Conservation (phyloP, 2,329 filamentous ascomycete genomes). For the Fusarium anthophilum region DNA sequence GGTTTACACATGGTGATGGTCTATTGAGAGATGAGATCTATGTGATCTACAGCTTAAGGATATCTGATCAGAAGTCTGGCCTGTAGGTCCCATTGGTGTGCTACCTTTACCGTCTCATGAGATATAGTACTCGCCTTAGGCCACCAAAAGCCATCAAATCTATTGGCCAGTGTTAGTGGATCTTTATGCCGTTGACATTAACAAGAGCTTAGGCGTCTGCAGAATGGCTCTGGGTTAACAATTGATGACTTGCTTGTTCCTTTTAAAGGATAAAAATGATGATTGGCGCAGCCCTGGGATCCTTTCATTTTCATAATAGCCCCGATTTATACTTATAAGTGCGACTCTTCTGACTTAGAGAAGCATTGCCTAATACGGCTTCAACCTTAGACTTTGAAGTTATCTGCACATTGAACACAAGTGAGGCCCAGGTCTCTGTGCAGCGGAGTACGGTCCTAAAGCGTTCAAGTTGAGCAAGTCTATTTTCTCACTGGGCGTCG, state of each 20-base stretch:
- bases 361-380: not conserved
- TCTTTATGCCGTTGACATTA: not conserved
- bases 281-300: not conserved
- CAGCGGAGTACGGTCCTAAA: not conserved
- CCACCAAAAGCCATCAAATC: rapidly evolving
- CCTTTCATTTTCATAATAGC: not conserved
- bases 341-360: not conserved
- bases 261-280: not conserved
- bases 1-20: not conserved
- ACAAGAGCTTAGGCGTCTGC: not conserved
- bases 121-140: not conserved
- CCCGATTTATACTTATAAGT: not conserved
- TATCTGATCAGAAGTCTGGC: not conserved
- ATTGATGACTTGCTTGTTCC: not conserved
- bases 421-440: not conserved
- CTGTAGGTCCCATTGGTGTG: not conserved
- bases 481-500: not conserved
- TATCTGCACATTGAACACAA: not conserved
- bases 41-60: not conserved
- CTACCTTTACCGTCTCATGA: not conserved
- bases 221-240: not conserved
- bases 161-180: not conserved
- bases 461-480: not conserved
- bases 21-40: not conserved
- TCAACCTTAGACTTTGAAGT: not conserved